Evolutionary conservation across 2,329 filamentous ascomycete genomes (phyloP).

Genomic region (Botrytis aclada): DNA sequence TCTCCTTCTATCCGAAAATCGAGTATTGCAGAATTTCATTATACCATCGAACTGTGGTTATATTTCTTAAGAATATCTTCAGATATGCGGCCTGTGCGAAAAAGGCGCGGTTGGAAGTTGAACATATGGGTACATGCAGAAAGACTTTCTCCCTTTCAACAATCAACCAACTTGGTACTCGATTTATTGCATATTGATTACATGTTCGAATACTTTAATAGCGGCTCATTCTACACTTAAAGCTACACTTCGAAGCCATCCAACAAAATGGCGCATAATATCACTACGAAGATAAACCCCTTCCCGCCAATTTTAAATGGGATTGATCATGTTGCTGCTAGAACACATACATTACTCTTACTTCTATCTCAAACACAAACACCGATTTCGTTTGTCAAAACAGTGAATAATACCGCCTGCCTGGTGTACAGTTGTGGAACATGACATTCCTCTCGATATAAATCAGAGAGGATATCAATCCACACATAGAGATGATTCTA

Average conservation of each 20-base stretch:
- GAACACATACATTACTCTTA: background rate
- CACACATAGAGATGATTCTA: too few species aligned
- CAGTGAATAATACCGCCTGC: background rate
- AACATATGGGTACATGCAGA: background rate
- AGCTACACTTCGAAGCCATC: too few species aligned
- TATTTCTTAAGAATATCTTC: background rate
- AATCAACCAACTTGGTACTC: too few species aligned
- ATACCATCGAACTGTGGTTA: background rate
- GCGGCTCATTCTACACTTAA: too few species aligned
- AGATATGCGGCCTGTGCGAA: background rate
- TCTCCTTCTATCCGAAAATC: accelerated
- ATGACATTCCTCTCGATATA: background rate
- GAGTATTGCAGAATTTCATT: background rate
- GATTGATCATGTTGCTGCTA: too few species aligned
- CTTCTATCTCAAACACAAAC: background rate
- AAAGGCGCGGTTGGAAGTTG: too few species aligned
- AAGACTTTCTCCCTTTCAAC: too few species aligned
- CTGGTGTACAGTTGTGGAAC: background rate
- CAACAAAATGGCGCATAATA: too few species aligned
- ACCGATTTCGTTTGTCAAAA: background rate
- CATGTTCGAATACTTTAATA: too few species aligned
- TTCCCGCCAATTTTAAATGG: too few species aligned
- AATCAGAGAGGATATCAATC: accelerated
- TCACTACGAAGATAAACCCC: too few species aligned
- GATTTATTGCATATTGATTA: too few species aligned